Percentiles rank a stretch among this genome's conserved stretches.
phyloP scores from a whole-genome alignment of 1,284 basidiomycete genomes.

The Mycena citricolor region DNA sequence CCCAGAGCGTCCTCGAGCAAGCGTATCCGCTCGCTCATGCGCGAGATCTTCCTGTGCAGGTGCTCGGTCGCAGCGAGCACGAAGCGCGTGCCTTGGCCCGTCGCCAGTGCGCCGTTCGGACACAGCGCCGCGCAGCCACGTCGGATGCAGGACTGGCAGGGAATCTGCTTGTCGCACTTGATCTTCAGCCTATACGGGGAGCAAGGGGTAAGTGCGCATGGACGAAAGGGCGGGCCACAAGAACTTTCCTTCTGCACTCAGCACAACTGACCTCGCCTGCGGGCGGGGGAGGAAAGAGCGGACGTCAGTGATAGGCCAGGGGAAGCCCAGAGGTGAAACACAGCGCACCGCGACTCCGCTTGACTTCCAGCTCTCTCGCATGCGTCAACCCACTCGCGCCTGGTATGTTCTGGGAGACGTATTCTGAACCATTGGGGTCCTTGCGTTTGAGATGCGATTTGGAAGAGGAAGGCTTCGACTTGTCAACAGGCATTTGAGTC shows the following conservation, averaged over 20 bases:
- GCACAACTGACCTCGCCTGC: slow-evolving; percentile 58
- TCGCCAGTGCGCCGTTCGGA: slow-evolving; percentile 67
- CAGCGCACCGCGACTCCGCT: slow-evolving; percentile 19
- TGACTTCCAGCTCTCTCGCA: slow-evolving; percentile 23
- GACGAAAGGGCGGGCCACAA: slow-evolving; percentile 32
- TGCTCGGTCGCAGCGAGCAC: slow-evolving; percentile 74
- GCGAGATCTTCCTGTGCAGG: slow-evolving; percentile 61
- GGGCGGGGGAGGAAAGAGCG: neutral
- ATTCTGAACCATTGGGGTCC: neutral
- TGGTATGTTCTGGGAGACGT: neutral
- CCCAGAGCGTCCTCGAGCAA: slow-evolving; percentile 67
- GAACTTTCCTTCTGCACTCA: slow-evolving; percentile 61
- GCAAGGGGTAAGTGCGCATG: slow-evolving; percentile 22
- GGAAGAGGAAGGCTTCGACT: slow-evolving; percentile 4
- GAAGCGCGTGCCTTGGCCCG: slow-evolving; percentile 66
- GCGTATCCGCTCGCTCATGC: slow-evolving; percentile 61
- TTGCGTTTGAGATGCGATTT: too few relatives aligned
- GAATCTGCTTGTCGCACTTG: slow-evolving; percentile 76
- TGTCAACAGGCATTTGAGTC: slow-evolving; percentile 10
- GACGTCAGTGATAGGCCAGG: neutral
- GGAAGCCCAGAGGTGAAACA: neutral
- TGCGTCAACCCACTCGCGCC: slow-evolving; percentile 12
- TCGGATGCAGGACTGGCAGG: slow-evolving; percentile 45
- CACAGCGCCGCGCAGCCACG: slow-evolving; percentile 69
- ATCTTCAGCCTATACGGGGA: slow-evolving; percentile 57